Evolutionary conservation across 768 basidiomycete genomes (phyloP).

Genomic region (Chalciporus chontae): DNA sequence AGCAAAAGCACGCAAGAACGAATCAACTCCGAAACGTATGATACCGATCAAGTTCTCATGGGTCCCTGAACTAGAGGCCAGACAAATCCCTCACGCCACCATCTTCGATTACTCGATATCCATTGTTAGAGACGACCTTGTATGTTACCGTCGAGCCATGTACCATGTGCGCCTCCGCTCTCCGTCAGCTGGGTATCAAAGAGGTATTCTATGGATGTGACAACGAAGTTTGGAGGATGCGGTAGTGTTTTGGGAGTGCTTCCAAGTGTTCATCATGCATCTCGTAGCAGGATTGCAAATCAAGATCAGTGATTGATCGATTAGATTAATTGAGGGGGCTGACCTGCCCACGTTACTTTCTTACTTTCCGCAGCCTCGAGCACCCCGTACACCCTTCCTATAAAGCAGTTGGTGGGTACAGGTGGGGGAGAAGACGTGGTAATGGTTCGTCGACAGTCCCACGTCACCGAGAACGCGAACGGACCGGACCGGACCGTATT

Average conservation of each 20-base stretch:
- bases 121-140: constrained; percentile 74
- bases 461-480: constrained; percentile 89
- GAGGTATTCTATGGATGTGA: constrained; percentile 90
- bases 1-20: no score
- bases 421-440: constrained; percentile 84
- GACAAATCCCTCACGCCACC: constrained; percentile 55
- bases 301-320: no score
- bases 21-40: no score
- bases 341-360: neutral
- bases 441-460: constrained; percentile 81
- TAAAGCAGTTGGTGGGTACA: constrained; percentile 69
- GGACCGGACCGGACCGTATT: constrained; percentile 54
- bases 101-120: constrained; percentile 40
- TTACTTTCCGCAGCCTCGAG: constrained; percentile 43
- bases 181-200: constrained; percentile 89
- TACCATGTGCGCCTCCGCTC: constrained; percentile 97
- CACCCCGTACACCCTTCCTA: constrained; percentile 79
- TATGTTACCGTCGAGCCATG: constrained; percentile 99
- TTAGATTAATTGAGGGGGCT: neutral
- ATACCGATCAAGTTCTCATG: no score
- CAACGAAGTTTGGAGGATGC: constrained; percentile 95
- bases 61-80: constrained; percentile 73
- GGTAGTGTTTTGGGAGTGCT: constrained; percentile 92
- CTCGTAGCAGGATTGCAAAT: no score
- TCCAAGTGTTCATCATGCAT: no score